These are phyloP conservation scores for Coniferiporia weirii DNA, from an alignment of 1,284 basidiomycete genomes.

Conservation along the genomic window DNA sequence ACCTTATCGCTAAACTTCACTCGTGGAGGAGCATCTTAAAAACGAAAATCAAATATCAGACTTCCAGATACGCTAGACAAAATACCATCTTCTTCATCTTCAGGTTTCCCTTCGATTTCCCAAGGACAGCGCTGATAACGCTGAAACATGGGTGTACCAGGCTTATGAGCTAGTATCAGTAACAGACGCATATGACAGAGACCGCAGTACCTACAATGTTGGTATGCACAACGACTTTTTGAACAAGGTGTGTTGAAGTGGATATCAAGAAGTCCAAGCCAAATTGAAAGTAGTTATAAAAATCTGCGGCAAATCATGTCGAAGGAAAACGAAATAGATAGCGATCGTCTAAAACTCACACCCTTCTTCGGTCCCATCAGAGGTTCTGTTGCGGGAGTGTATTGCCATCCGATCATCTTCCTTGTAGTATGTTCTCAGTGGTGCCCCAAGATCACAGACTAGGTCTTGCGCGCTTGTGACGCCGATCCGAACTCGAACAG, in stretches of 20 bases:
- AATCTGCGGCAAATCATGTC: constrained; percentile 52
- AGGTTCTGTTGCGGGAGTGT: constrained; percentile 46
- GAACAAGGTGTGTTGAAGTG: constrained; percentile 64
- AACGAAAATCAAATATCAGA: constrained; percentile 14
- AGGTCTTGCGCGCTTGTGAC: constrained; percentile 80
- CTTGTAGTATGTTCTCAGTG: constrained; percentile 75
- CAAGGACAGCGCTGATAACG: constrained; percentile 86
- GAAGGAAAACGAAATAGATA: constrained; percentile 21
- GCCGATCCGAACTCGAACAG: constrained; percentile 68
- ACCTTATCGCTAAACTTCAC: constrained; percentile 67
- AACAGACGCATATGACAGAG: not conserved
- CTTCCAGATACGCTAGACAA: not conserved
- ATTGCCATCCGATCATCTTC: constrained; percentile 85
- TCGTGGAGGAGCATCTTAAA: constrained; percentile 57
- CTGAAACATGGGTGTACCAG: constrained; percentile 83
- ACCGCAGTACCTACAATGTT: constrained; percentile 61
- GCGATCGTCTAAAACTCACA: constrained; percentile 9
- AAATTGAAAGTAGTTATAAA: constrained; percentile 89
- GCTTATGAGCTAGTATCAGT: constrained; percentile 38
- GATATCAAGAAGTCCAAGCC: constrained; percentile 82
- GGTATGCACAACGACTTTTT: constrained; percentile 80
- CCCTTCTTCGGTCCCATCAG: constrained; percentile 35
- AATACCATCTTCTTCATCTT: constrained; percentile 74
- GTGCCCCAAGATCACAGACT: constrained; percentile 71
- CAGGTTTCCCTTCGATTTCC: constrained; percentile 69